Base-by-base conservation (phyloP, 2,329 filamentous ascomycete genomes). In the Talaromyces islandicus region DNA sequence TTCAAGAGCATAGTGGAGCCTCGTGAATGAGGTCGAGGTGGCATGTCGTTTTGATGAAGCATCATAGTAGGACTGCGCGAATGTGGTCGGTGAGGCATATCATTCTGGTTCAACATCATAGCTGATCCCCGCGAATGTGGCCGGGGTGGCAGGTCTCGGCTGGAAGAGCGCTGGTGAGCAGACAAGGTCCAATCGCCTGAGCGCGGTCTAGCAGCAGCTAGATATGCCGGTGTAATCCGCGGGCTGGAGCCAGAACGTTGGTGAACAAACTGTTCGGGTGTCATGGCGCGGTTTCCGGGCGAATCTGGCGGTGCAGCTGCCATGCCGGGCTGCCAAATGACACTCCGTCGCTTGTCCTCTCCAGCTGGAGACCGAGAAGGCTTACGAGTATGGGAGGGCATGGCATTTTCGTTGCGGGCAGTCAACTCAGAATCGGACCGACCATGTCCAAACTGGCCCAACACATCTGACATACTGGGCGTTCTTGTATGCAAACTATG, bases 241-340 rank as follows among this genome's bases (percentile, higher is more conserved):
- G 56, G 79, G 81, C 43, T 88, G 82, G 73, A 56, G 12, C 85
- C 80, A 24, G 87, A 88, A 63, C 91, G 86, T 66, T 93, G 88
- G 67, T 91, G 86, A 6, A 96, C 91, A 75, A 88, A 96, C 67
- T 95, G 86, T 71, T 96, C 91, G 0, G 91, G 82, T 4, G 88
- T 89, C 12, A 96, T 80, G 46, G 54, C 53, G n/a, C 81, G 80
- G 14, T 78, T 73, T 29, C 78, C 75, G 19, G 79, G 78, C 10
- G 79, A 79, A 12, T 78, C 77, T 38, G 78, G 74, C 38, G 81
- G 76, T 2, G 79, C 68, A 55, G 67, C 69, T 52, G 80, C 78
- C 69, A 85, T 84, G 38, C 83, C 87, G 6, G 92, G 91, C 65
- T 92, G 88, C 92, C 92, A 97, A 4, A 88, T 80, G 64, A 94